A percentile compares a stretch with the other conserved stretches of the same genome.
These are phyloP conservation scores for Puccinia hordei DNA, from an alignment of 1,284 basidiomycete genomes.

Conservation along the genomic window DNA sequence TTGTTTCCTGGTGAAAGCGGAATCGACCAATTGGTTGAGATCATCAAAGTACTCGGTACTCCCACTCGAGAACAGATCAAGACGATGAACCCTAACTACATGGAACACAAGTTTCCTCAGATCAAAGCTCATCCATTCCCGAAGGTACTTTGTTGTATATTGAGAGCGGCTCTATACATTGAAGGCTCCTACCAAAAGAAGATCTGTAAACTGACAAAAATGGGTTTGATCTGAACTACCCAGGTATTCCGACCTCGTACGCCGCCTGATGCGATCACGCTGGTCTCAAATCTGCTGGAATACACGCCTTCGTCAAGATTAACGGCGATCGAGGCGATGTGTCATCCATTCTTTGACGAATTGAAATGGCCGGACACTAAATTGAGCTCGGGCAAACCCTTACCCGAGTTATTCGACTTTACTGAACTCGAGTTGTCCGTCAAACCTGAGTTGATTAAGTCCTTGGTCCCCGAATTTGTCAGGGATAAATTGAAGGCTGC, in stretches of 20 bases:
- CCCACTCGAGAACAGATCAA: slow-evolving; percentile 99
- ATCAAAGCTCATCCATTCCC: slow-evolving; percentile 97
- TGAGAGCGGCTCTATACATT: neutral
- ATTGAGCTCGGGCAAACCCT: slow-evolving; percentile 95
- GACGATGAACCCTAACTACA: slow-evolving; percentile 99
- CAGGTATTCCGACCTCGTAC: slow-evolving; percentile 98
- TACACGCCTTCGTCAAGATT: slow-evolving; percentile 93
- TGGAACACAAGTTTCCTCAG: slow-evolving; percentile 99
- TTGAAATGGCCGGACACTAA: slow-evolving; percentile 81
- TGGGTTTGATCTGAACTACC: neutral
- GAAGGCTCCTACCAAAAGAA: too few species aligned
- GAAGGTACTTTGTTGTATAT: slow-evolving; percentile 66
- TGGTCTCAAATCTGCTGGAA: slow-evolving; percentile 91
- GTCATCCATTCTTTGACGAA: slow-evolving; percentile 96
- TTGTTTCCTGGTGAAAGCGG: slow-evolving; percentile 99
- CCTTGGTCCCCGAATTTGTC: slow-evolving; percentile 84
- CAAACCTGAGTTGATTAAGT: slow-evolving; percentile 86
- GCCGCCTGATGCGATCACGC: slow-evolving; percentile 89
- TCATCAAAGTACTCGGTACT: slow-evolving; percentile 99
- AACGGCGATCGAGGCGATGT: slow-evolving; percentile 80
- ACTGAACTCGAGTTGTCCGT: slow-evolving; percentile 87
- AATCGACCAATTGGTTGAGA: slow-evolving; percentile 99
- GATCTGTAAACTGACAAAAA: slow-evolving; percentile 53
- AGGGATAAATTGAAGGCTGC: slow-evolving; percentile 78
- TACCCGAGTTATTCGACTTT: slow-evolving; percentile 93